Evolutionary conservation across 2,329 filamentous ascomycete species (phyloP), one percentile per base, ranked within the genome.

Genomic region (Pseudogymnoascus sp.): DNA sequence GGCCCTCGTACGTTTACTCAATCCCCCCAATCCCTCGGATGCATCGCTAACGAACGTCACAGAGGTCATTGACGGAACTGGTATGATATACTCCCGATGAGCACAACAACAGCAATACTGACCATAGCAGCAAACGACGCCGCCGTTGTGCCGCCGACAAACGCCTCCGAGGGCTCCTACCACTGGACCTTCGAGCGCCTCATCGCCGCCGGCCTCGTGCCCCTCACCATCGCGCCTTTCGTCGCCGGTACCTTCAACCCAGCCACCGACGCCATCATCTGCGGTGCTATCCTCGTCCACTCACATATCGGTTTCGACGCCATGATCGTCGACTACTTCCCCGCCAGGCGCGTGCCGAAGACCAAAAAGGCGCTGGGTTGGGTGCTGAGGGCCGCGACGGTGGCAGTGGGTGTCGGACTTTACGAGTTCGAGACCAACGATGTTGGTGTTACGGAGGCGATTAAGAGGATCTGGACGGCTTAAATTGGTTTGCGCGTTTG

Each of bases 391-490:
- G 78, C 82, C 53, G 87, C 85, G 65, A 97, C 96, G 10, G 81
- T 93, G 64, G 80, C 91, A 61, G 90, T 93, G 66, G 92, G 90
- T 60, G 83, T 96, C 68, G 93, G 93, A 64, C 83, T 98, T 72
- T 99, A 99, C 79, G 93, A 98, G 78, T 98, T 98, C 72, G 95
- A 99, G 87, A 99, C 95, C 33, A 98, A 97, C 74, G 95, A 99
- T 70, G 91, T 99, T 61, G 95, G 95, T 68, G 77, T 99, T 65
- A 96, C 92, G 7, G 93, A 96, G 82, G 89, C 88, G 33, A 82
- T 97, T 69, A 91, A 89, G 83, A 85, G 89, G 74, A 81, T 98
- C 66, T 99, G 95, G 95, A 90, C 83, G 72, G 93, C 95, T 72
- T 91, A 79, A 71, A 65, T 60, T 60, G 56, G 31, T 60, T 60